Evolutionary conservation across 2,329 filamentous ascomycete genomes (phyloP), one percentile per base, ranked within the genome.

Genomic region (Leptographium flavum): DNA sequence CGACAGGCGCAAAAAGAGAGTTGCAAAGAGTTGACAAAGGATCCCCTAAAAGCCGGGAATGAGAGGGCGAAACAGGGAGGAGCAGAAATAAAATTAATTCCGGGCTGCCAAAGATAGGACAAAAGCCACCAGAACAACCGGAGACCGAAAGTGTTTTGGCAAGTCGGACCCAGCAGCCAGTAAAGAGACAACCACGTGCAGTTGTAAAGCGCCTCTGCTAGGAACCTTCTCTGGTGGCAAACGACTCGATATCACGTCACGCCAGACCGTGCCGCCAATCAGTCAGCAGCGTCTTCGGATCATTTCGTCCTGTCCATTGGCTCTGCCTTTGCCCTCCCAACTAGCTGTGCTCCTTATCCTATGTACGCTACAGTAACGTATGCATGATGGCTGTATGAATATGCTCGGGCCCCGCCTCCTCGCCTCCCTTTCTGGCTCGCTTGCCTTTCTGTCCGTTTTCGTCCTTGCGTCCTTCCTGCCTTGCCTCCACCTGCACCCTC

Each of bases 381-480:
- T 43, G 32, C 21, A 32, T 38, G 35, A 37, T 23, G 35, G 14
- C 19, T 39, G 42, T 44, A 39, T 44, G 35, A 15, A 44, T 44
- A 30, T 41, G 27, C 39, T 21, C 19, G 31, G 22, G 8, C 19
- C 36, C n/a, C n/a, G n/a, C n/a, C n/a, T n/a, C n/a, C n/a, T n/a
- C n/a, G n/a, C n/a, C n/a, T n/a, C n/a, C 13, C 30, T 14, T 28
- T 19, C 7, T 5, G 6, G 23, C 21, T 40, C 8, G 14, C 15
- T 17, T 40, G 13, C 38, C 25, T 4, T 28, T 41, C 13, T 32
- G 25, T 22, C 17, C n/a, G 23, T 19, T 21, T 21, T 21, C 6
- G 6, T 35, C 32, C 32, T 9, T 22, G 33, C 19, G 14, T 22
- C 33, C n/a, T 13, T n/a, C 19, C 10, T 22, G 17, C 32, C 5